phyloP scores from a whole-genome alignment of 805 yeast genomes.

The Cyberlindnera galapagoensis region DNA sequence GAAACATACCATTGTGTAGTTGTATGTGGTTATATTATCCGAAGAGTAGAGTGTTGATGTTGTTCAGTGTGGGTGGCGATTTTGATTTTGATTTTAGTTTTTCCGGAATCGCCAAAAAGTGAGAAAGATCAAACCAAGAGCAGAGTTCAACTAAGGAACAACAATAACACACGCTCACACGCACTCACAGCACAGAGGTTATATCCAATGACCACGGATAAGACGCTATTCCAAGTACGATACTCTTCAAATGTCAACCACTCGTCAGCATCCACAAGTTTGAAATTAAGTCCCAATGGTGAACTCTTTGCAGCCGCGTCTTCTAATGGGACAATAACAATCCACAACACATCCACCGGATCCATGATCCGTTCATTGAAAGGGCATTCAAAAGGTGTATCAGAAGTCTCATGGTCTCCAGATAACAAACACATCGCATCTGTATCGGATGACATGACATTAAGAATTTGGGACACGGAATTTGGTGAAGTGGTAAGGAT shows the following conservation, averaged over 20 bases:
- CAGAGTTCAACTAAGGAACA: too few species aligned
- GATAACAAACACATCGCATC: conserved; percentile 69
- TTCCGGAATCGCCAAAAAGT: too few species aligned
- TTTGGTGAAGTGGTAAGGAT: conserved; percentile 44
- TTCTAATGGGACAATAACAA: conserved; percentile 50
- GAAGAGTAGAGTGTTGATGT: too few species aligned
- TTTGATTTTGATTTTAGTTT: too few species aligned
- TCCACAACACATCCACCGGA: conserved; percentile 45
- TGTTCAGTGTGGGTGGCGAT: too few species aligned
- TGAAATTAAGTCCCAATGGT: conserved; percentile 60
- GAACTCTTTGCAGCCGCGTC: conserved; percentile 48
- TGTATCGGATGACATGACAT: conserved; percentile 79
- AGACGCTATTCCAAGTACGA: conserved; percentile 5
- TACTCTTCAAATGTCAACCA: conserved; percentile 2
- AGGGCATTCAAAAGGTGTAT: conserved; percentile 69
- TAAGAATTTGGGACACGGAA: conserved; percentile 62
- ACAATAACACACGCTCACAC: too few species aligned
- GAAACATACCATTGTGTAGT: conserved; percentile 4
- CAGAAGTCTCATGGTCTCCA: conserved; percentile 75
- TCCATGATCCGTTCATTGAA: conserved; percentile 25
- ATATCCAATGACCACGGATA: neutral
- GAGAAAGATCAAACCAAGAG: too few species aligned
- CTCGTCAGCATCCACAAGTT: conserved; percentile 32
- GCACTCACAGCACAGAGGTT: too few species aligned
- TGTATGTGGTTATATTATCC: too few species aligned